Percentiles rank a stretch among this genome's conserved stretches.
Conservation (phyloP, 352 stramenopile genomes). For the Globisporangium yorkense region DNA sequence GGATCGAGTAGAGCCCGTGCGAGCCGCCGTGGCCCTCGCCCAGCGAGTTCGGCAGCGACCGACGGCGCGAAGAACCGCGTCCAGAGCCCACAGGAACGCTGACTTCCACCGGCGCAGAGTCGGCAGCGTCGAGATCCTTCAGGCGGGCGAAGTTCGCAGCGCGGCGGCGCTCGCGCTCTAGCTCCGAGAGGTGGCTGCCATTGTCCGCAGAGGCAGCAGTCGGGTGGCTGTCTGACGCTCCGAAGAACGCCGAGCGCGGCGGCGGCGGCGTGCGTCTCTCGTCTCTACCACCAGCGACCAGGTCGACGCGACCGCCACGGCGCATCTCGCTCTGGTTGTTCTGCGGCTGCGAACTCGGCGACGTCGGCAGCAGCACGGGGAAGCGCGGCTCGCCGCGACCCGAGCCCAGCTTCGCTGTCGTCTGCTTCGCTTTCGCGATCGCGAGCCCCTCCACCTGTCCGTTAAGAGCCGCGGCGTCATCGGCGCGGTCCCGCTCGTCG, state of each 20-base stretch:
- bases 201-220: not conserved
- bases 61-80: not conserved
- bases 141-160: constrained; percentile 5
- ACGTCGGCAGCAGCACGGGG: constrained; percentile 1
- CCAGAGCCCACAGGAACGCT: not conserved
- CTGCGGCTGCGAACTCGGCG: not conserved
- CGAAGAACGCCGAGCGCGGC: not conserved
- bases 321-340: not conserved
- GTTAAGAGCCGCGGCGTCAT: constrained; percentile 1
- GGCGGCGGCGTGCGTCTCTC: too few relatives aligned
- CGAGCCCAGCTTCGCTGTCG: not conserved
- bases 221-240: too few relatives aligned
- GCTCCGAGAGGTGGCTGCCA: not conserved
- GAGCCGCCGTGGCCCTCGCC: not conserved
- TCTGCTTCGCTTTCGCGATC: not conserved
- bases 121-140: constrained; percentile 7
- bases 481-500: constrained; percentile 3
- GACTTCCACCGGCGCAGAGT: not conserved
- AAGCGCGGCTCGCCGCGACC: constrained; percentile 5
- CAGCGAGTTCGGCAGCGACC: not conserved
- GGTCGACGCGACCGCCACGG: too few relatives aligned
- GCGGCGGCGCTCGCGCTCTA: constrained; percentile 4
- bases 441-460: not conserved
- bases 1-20: not conserved
- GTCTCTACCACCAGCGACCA: not conserved